Evolutionary conservation across 306 rosid species (phyloP).

Genomic region (Trifolium pratense): DNA sequence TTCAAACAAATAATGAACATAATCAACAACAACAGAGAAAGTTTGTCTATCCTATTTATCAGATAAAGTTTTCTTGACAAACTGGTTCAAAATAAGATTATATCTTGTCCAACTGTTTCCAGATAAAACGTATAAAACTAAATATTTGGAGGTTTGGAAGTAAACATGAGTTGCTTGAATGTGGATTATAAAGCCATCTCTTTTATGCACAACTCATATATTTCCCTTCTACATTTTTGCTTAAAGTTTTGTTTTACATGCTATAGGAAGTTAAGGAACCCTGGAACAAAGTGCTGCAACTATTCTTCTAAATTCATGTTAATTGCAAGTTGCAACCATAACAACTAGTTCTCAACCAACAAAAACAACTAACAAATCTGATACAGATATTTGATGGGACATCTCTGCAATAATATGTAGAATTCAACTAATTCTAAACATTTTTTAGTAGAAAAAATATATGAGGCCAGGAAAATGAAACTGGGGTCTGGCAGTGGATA

Average conservation of each 20-base stretch:
- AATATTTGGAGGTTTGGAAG: constrained; percentile 9
- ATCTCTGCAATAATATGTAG: constrained; percentile 1
- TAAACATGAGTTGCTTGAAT: neutral
- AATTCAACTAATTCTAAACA: neutral
- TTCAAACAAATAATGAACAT: constrained; percentile 34
- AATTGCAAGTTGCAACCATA: neutral
- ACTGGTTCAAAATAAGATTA: constrained; percentile 19
- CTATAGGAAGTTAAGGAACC: constrained; percentile 16
- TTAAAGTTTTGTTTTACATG: neutral
- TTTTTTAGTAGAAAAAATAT: neutral
- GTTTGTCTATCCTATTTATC: constrained; percentile 25
- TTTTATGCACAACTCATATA: constrained; percentile 3
- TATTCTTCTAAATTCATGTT: neutral
- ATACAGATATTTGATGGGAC: neutral
- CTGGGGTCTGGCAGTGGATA: neutral
- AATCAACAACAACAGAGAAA: constrained; percentile 38
- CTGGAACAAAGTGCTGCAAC: constrained; percentile 21
- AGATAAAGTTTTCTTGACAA: constrained; percentile 29
- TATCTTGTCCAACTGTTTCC: neutral
- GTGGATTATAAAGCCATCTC: neutral
- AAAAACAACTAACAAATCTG: constrained; percentile 2
- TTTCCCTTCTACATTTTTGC: neutral
- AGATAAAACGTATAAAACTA: constrained; percentile 17
- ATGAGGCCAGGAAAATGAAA: constrained; percentile 5
- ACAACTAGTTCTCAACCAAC: neutral